These are phyloP conservation scores for Pestalotiopsis sp. DNA, from an alignment of 2,329 filamentous ascomycete genomes.

Conservation along the genomic window DNA sequence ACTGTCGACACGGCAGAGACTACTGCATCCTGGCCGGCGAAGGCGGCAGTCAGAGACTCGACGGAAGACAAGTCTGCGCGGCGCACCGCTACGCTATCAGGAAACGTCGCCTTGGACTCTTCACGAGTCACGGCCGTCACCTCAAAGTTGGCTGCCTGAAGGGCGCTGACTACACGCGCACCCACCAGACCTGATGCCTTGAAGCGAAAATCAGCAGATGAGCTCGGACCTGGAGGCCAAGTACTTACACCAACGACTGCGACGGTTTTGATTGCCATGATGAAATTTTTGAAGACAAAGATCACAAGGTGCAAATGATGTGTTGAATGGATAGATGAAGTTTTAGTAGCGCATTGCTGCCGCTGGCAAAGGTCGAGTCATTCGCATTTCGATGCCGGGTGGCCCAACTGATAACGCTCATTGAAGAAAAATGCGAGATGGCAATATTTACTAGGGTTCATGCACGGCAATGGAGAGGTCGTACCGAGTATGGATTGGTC, in stretches of 20 bases:
- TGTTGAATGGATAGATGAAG: neutral
- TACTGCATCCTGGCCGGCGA: slow-evolving; percentile 60
- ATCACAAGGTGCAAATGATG: neutral
- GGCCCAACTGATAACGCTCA: neutral
- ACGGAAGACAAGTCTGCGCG: slow-evolving; percentile 48
- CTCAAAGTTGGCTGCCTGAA: slow-evolving; percentile 42
- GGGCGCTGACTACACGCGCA: slow-evolving; percentile 35
- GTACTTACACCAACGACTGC: slow-evolving; percentile 14
- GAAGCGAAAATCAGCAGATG: neutral
- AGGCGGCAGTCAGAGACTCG: slow-evolving; percentile 48
- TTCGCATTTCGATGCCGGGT: neutral
- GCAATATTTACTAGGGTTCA: slow-evolving; percentile 1
- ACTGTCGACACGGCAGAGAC: slow-evolving; percentile 44
- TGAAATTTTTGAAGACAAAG: neutral
- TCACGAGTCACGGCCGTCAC: slow-evolving; percentile 56
- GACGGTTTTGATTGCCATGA: slow-evolving; percentile 16
- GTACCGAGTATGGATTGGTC: neutral
- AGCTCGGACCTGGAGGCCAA: neutral
- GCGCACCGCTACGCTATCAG: slow-evolving; percentile 41
- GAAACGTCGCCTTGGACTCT: slow-evolving; percentile 37
- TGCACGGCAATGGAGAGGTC: neutral
- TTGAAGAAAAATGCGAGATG: neutral
- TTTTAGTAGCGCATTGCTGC: neutral
- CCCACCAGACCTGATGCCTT: slow-evolving; percentile 34
- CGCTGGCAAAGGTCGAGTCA: neutral